These are phyloP conservation scores for Stramenopiles sp. DNA, from an alignment of 352 stramenopile species.

Conservation along the genomic window DNA sequence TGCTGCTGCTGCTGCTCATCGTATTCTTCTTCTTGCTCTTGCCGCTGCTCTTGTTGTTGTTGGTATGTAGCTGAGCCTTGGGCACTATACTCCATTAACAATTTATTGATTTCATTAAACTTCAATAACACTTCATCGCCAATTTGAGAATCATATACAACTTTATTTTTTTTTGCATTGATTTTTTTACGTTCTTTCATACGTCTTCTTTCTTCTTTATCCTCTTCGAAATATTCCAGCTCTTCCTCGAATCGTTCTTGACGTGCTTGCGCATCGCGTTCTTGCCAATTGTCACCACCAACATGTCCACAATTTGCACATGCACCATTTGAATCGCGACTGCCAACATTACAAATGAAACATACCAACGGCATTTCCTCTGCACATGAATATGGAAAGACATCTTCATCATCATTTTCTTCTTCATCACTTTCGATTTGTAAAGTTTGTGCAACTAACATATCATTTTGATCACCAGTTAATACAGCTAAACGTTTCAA, in stretches of 20 bases:
- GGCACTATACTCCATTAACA: not conserved
- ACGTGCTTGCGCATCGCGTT: not conserved
- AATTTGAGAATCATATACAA: not conserved
- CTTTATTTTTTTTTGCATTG: not conserved
- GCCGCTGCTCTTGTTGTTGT: not conserved
- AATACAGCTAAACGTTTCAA: slow-evolving; percentile 2
- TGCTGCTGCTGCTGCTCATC: not conserved
- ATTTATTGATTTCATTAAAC: not conserved
- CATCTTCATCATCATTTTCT: not conserved
- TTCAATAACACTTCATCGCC: not conserved
- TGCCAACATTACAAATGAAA: slow-evolving; percentile 1
- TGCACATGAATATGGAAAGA: not conserved
- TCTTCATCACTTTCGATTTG: not conserved
- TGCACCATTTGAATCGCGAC: not conserved
- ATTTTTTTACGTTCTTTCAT: not conserved
- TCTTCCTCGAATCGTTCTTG: not conserved
- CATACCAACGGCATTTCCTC: not conserved
- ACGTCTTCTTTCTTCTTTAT: not conserved
- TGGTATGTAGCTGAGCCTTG: not conserved
- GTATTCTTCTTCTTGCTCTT: not conserved
- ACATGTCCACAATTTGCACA: not conserved
- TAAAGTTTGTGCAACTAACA: not conserved
- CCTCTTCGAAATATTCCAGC: not conserved
- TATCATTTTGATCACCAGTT: not conserved
- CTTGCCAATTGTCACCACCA: not conserved